These are phyloP conservation scores for Xylariaceae sp. DNA, from an alignment of 2,329 filamentous ascomycete species.

Conservation along the genomic window DNA sequence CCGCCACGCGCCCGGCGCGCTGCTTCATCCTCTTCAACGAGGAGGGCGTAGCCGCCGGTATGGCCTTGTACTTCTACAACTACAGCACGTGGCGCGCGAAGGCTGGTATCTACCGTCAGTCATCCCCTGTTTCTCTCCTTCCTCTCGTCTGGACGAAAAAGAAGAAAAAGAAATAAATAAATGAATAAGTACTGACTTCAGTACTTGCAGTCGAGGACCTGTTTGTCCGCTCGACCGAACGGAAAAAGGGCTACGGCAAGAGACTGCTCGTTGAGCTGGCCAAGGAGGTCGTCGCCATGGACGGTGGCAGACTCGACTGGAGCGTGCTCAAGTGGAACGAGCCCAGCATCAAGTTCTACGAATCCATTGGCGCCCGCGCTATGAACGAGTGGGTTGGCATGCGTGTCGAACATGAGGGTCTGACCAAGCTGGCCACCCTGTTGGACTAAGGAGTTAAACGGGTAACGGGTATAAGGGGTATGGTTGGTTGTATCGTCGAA, in stretches of 20 bases:
- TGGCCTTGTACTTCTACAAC: slow-evolving; percentile 93
- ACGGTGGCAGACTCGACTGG: slow-evolving; percentile 80
- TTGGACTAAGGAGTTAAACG: slow-evolving; percentile 26
- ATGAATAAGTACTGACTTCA: slow-evolving; percentile 3
- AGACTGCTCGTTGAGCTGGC: slow-evolving; percentile 69
- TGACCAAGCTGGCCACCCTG: slow-evolving; percentile 54
- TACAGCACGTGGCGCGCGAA: slow-evolving; percentile 90
- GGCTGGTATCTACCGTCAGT: slow-evolving; percentile 68
- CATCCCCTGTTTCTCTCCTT: background rate
- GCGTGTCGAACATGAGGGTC: slow-evolving; percentile 62
- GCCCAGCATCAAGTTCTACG: slow-evolving; percentile 83
- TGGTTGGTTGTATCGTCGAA: background rate
- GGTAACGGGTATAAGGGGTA: background rate
- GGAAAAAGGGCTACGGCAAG: slow-evolving; percentile 76
- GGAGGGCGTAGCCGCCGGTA: slow-evolving; percentile 53
- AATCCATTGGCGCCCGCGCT: slow-evolving; percentile 59
- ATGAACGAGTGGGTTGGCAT: slow-evolving; percentile 71
- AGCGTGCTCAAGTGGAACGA: slow-evolving; percentile 89
- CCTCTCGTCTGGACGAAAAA: background rate
- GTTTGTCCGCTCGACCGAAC: slow-evolving; percentile 67
- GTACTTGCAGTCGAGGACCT: slow-evolving; percentile 66
- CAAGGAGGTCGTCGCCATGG: slow-evolving; percentile 67
- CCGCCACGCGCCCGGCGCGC: slow-evolving; percentile 60
- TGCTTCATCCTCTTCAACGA: slow-evolving; percentile 62
- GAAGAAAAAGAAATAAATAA: background rate